Base-by-base conservation (phyloP, 2,329 filamentous ascomycete genomes). In the Herpotrichia juniperi region DNA sequence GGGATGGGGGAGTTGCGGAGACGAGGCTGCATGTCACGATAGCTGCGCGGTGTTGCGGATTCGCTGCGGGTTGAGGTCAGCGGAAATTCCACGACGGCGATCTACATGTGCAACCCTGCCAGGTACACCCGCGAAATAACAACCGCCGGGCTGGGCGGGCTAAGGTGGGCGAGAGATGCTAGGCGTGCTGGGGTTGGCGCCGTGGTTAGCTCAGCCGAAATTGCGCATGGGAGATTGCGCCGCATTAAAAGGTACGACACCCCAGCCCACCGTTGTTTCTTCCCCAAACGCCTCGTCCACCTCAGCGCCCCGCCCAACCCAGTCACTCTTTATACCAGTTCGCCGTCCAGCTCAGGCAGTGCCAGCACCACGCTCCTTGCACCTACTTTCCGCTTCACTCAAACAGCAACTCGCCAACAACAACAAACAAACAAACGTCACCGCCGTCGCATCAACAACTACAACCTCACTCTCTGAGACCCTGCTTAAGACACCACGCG, bases 191-290 rank as follows among this genome's bases (percentile, higher is more conserved):
- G 19, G 31, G 30, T 46, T 46, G 35, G 43, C 43, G 64, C 42
- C 42, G 25, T 31, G 22, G 39, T 17, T 17, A 11, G 25, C 37
- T 34, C 31, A 47, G 31, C 44, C 44, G 44, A 47, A 47, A 47
- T 47, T 47, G 44, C 44, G 32, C 44, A 37, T 47, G 44, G 31
- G 44, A 67, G 53, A 67, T 67, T 66, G 60, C 61, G 53, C 53
- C 59, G 60, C 57, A 57, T 59, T 57, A 58, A 63, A 53, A 60
- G 58, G 47, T 50, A 48, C 52, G 61, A 53, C 59, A 55, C 47
- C 51, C 53, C 53, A 59, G 44, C 32, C 28, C 59, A n/a, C 32
- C 63, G 57, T 56, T 67, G 58, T 59, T 57, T 54, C 50, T 47
- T 39, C 51, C 56, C 54, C 53, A 56, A 64, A 66, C 57, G 58